A percentile compares a stretch with the other conserved stretches of the same genome.
Evolutionary conservation across 768 basidiomycete genomes (phyloP).

Genomic region (Macrocybe gigantea): DNA sequence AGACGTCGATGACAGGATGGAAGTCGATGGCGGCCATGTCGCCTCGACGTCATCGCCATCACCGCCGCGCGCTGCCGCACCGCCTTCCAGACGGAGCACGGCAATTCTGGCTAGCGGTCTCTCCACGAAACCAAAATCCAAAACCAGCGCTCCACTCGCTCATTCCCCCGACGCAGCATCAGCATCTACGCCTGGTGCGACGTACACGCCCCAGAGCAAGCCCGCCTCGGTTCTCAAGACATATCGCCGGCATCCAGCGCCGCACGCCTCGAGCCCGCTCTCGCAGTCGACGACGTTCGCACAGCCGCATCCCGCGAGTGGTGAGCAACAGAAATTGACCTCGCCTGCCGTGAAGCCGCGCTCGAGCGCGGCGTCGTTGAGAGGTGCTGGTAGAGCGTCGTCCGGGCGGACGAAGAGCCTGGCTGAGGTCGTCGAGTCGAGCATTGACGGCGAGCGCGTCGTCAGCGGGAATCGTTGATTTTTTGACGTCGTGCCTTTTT

Average conservation of each 20-base stretch:
- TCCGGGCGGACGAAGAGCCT: slow-evolving; percentile 11
- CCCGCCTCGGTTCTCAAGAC: slow-evolving; percentile 2
- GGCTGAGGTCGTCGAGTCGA: slow-evolving; percentile 27
- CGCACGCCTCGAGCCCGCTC: background rate
- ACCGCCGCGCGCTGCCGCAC: slow-evolving; percentile 10
- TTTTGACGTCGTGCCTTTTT: background rate
- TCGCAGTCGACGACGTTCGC: background rate
- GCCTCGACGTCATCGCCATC: background rate
- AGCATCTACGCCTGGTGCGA: slow-evolving; percentile 7
- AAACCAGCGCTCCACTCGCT: slow-evolving; percentile 19
- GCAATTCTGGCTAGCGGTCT: slow-evolving; percentile 9
- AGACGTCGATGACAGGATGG: slow-evolving; percentile 8
- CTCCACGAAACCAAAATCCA: slow-evolving; percentile 6
- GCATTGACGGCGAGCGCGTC: slow-evolving; percentile 25
- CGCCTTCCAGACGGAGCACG: slow-evolving; percentile 8
- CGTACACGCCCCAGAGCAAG: slow-evolving; percentile 1
- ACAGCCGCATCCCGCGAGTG: background rate
- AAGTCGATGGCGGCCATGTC: slow-evolving; percentile 9
- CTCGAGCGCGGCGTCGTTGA: slow-evolving; percentile 1
- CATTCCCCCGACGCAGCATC: slow-evolving; percentile 7
- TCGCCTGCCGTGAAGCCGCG: slow-evolving; percentile 4
- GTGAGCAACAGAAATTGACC: background rate
- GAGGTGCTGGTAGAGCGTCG: background rate
- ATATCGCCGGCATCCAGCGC: background rate
- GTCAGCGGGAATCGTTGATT: background rate